Conservation (phyloP, 2,329 filamentous ascomycete species). For the Fusarium sp. region DNA sequence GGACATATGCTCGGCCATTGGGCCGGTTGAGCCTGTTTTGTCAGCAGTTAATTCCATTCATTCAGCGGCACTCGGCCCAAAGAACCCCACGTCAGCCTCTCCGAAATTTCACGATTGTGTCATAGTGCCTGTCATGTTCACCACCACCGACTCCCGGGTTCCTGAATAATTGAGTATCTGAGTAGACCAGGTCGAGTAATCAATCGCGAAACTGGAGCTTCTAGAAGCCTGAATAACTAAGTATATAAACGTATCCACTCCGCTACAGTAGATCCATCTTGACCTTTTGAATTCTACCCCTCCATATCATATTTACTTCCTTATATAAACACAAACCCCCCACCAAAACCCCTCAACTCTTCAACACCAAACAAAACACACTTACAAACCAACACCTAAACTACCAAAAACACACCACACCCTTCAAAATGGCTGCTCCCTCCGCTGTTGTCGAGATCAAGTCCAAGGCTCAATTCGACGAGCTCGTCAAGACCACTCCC, state of each 20-base stretch:
- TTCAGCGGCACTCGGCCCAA: constrained; percentile 25
- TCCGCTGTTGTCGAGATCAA: constrained; percentile 50
- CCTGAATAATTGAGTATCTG: background rate
- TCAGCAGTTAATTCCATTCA: constrained; percentile 24
- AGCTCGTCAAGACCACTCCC: constrained; percentile 57
- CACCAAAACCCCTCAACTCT: constrained; percentile 32
- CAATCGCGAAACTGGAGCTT: constrained; percentile 9
- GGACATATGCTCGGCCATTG: background rate
- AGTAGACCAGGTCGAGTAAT: constrained; percentile 6
- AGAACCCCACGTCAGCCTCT: constrained; percentile 12
- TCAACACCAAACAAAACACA: background rate
- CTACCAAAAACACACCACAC: background rate
- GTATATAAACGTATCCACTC: constrained; percentile 30
- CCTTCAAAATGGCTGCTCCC: constrained; percentile 40
- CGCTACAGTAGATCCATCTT: constrained; percentile 3
- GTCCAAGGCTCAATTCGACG: constrained; percentile 58
- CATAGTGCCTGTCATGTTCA: constrained; percentile 35
- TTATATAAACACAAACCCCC: constrained; percentile 18
- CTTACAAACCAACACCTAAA: background rate
- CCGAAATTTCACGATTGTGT: constrained; percentile 36
- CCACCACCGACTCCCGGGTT: constrained; percentile 26
- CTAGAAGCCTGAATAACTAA: background rate
- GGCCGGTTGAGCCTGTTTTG: constrained; percentile 21
- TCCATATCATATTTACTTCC: background rate
- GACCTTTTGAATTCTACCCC: constrained; percentile 7